Evolutionary conservation across 208 protist genomes (phyloP).

Genomic region (Trypanosoma cruzi): DNA sequence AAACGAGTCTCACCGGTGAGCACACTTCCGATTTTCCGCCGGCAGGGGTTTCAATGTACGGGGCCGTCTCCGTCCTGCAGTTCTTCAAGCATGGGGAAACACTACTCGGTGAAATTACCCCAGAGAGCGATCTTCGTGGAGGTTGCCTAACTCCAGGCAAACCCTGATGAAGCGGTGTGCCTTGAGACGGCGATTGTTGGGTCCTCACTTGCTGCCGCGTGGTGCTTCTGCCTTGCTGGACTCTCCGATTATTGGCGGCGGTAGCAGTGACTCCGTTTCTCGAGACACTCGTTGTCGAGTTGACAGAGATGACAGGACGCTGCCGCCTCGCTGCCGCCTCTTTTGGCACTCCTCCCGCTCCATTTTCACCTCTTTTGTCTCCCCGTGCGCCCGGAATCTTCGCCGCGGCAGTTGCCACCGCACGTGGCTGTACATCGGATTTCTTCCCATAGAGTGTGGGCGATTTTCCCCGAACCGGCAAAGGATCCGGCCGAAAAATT

Average conservation of each 20-base stretch:
- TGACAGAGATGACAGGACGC: slow-evolving; percentile 5
- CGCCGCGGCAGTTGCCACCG: neutral
- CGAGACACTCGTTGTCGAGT: neutral
- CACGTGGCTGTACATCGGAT: neutral
- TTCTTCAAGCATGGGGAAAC: slow-evolving; percentile 7
- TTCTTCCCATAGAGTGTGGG: neutral
- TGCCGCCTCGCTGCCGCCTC: neutral
- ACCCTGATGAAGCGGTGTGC: neutral
- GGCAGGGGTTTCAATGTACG: slow-evolving; percentile 7
- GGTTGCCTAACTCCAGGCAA: neutral
- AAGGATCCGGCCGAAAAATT: neutral
- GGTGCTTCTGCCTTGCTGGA: neutral
- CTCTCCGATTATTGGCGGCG: neutral
- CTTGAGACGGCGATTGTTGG: neutral
- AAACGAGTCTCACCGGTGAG: slow-evolving; percentile 5
- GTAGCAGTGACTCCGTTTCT: neutral
- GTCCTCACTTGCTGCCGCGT: neutral
- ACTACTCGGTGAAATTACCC: neutral
- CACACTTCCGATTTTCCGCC: neutral
- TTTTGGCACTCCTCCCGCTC: neutral
- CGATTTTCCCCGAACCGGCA: neutral
- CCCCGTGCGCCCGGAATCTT: neutral
- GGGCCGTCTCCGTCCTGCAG: slow-evolving; percentile 20
- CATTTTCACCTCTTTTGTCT: neutral
- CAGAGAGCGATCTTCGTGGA: neutral